Conservation (phyloP, 352 stramenopile genomes). For the Phytophthora lateralis region DNA sequence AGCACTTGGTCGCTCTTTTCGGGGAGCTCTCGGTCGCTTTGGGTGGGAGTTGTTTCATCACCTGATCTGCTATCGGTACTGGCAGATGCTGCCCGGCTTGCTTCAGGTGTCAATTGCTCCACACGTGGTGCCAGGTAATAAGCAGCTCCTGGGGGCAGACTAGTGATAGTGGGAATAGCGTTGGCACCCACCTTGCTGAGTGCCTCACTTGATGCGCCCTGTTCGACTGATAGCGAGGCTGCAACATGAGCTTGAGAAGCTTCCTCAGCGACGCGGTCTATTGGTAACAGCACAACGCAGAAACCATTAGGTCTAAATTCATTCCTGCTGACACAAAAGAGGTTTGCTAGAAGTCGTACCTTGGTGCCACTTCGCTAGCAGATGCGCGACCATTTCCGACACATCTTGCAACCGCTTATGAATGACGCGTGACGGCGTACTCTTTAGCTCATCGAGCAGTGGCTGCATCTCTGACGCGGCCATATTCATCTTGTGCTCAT, state of each 20-base stretch:
- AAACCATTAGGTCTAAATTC: neutral
- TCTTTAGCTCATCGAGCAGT: conserved; percentile 60
- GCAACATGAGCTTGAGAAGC: conserved; percentile 25
- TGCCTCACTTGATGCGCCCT: conserved; percentile 22
- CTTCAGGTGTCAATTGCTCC: conserved; percentile 29
- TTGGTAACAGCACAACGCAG: neutral
- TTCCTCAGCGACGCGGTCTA: conserved; percentile 47
- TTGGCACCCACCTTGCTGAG: conserved; percentile 21
- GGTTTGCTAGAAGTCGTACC: conserved; percentile 30
- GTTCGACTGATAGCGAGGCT: conserved; percentile 29
- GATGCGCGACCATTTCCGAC: conserved; percentile 71
- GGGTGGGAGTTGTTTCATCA: conserved; percentile 19
- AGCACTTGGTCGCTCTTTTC: conserved; percentile 30
- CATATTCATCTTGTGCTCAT: conserved; percentile 72
- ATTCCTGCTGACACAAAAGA: conserved; percentile 3
- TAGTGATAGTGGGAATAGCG: conserved; percentile 26
- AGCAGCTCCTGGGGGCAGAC: conserved; percentile 30
- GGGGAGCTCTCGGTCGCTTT: conserved; percentile 18
- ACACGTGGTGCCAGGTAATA: conserved; percentile 41
- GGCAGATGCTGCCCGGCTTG: conserved; percentile 6
- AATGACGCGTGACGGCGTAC: conserved; percentile 65
- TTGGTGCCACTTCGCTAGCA: conserved; percentile 75
- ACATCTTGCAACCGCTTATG: conserved; percentile 81
- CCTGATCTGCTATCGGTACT: conserved; percentile 28
- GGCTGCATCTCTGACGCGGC: conserved; percentile 61